phyloP scores from a whole-genome alignment of 1,284 basidiomycete species.

The Pterula multifida region DNA sequence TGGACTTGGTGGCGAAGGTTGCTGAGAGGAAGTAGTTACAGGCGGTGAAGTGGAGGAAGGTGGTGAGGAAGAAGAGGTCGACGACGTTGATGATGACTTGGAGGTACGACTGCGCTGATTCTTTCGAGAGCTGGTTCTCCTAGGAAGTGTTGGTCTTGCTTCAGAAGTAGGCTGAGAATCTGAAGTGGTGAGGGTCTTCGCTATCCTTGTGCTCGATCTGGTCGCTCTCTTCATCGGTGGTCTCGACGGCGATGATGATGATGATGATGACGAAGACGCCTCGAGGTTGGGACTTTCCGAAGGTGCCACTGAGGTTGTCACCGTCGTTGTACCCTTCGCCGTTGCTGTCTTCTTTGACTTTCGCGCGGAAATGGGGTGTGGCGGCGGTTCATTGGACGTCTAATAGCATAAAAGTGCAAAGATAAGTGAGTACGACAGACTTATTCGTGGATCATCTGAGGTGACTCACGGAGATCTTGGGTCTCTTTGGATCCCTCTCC shows the following conservation, averaged over 20 bases:
- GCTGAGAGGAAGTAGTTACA: not conserved
- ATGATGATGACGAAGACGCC: not conserved
- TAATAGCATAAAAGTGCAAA: not conserved
- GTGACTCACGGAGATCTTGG: not conserved
- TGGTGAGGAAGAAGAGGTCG: not conserved
- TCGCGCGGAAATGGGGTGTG: not conserved
- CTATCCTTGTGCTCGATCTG: not conserved
- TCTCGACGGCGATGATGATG: not conserved
- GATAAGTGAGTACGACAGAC: not conserved
- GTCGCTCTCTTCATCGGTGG: not conserved
- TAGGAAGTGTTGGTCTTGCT: not conserved
- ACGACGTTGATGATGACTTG: not conserved
- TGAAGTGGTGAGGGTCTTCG: not conserved
- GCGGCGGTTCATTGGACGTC: not conserved
- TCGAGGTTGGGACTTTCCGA: not conserved
- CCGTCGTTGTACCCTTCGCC: not conserved
- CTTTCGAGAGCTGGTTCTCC: not conserved
- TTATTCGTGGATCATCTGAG: not conserved
- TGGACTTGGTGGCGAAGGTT: not conserved
- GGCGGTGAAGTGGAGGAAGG: not conserved
- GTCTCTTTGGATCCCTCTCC: not conserved
- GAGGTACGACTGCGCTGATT: not conserved
- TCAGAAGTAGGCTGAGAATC: not conserved
- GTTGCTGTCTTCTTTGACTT: not conserved
- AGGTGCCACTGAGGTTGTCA: not conserved